phyloP scores from a whole-genome alignment of 1,139 yeast species.

The Candida sp. region DNA sequence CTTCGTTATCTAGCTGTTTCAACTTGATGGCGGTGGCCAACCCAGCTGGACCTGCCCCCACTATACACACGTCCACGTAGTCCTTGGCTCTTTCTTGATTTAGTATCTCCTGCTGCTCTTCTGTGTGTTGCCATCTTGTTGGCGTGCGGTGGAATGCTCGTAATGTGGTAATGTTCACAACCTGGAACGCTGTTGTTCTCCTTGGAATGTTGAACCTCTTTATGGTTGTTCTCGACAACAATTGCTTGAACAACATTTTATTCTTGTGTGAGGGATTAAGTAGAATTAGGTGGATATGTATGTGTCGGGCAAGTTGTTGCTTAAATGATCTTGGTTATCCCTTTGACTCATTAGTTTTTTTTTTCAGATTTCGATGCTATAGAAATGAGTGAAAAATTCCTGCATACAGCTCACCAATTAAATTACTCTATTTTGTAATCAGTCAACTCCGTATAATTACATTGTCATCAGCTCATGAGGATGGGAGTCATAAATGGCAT shows the following conservation, averaged over 20 bases:
- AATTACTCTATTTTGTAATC: conserved; percentile 1
- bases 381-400: background rate
- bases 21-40: conserved; percentile 89
- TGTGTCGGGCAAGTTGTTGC: background rate
- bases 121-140: conserved; percentile 18
- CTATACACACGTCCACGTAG: conserved; percentile 90
- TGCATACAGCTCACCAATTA: conserved; percentile 3
- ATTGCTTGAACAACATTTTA: conserved; percentile 2
- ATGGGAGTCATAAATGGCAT: background rate
- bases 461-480: background rate
- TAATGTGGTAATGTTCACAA: background rate
- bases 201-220: background rate
- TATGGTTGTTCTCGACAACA: background rate
- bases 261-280: background rate
- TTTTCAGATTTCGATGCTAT: background rate
- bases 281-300: background rate
- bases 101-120: conserved; percentile 49
- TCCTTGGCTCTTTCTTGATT: conserved; percentile 78
- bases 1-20: conserved; percentile 80
- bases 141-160: conserved; percentile 1
- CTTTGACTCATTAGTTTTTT: background rate
- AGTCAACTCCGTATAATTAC: background rate
- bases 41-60: conserved; percentile 99
- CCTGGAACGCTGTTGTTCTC: background rate
- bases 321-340: background rate